Conservation (phyloP, 208 protist species). For the Crithidia sp. region DNA sequence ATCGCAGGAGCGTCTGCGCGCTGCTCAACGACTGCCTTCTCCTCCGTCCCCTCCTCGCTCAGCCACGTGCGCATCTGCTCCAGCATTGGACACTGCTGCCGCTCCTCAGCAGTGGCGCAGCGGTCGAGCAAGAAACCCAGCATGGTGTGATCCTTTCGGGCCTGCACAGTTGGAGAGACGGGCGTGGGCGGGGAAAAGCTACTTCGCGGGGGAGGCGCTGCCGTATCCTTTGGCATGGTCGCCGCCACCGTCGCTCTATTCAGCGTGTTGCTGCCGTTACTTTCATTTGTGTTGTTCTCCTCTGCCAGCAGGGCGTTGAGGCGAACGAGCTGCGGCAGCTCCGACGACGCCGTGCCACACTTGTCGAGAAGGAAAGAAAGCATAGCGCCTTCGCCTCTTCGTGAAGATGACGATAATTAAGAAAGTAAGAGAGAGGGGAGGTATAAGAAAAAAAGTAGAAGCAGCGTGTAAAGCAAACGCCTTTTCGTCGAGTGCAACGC, state of each 20-base stretch:
- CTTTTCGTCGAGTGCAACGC: not conserved
- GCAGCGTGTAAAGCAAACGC: not conserved
- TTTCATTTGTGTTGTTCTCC: not conserved
- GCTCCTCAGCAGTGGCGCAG: slow-evolving; percentile 19
- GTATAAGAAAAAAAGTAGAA: not conserved
- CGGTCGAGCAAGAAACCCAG: slow-evolving; percentile 23
- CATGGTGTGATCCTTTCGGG: slow-evolving; percentile 1
- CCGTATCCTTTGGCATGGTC: not conserved
- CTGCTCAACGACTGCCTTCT: not conserved
- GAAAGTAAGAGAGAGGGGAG: not conserved
- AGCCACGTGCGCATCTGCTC: slow-evolving; percentile 23
- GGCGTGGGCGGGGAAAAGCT: too few relatives aligned
- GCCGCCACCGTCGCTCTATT: too few relatives aligned
- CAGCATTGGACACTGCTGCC: slow-evolving; percentile 20
- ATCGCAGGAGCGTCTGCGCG: not conserved
- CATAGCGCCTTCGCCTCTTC: not conserved
- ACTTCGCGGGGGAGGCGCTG: too few relatives aligned
- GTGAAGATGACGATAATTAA: not conserved
- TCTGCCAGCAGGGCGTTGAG: slow-evolving; percentile 21
- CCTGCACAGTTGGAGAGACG: not conserved
- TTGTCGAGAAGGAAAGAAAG: slow-evolving; percentile 27
- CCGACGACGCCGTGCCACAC: slow-evolving; percentile 18
- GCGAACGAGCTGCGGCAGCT: slow-evolving; percentile 25
- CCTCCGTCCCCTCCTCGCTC: not conserved
- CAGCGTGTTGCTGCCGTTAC: too few relatives aligned